phyloP scores from a whole-genome alignment of 192 early-diverging fungal species.

The Dispira simplex region DNA sequence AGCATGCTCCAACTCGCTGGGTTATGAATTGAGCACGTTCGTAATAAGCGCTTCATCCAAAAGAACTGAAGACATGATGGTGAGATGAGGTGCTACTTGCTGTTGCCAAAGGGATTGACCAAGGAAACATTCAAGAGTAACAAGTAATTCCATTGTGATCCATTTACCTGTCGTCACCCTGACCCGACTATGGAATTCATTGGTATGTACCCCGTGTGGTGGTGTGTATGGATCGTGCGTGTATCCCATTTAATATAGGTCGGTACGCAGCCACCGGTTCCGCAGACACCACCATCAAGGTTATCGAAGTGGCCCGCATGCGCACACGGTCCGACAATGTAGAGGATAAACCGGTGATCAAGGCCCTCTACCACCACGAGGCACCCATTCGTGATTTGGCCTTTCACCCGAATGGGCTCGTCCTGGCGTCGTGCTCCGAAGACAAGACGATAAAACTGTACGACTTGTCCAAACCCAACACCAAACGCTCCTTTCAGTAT shows the following conservation, averaged over 20 bases:
- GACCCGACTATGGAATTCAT: slow-evolving; percentile 15
- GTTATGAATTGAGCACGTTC: background rate
- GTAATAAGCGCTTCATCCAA: background rate
- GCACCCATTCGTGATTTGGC: slow-evolving; percentile 66
- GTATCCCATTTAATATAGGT: slow-evolving; percentile 26
- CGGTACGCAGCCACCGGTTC: slow-evolving; percentile 81
- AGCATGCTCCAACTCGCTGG: background rate
- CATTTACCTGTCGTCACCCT: background rate
- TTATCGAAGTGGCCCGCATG: slow-evolving; percentile 77
- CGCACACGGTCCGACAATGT: slow-evolving; percentile 41
- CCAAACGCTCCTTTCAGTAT: slow-evolving; percentile 73
- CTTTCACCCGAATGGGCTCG: slow-evolving; percentile 87
- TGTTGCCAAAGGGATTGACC: background rate
- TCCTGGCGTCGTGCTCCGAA: slow-evolving; percentile 72
- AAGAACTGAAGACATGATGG: background rate
- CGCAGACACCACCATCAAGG: slow-evolving; percentile 74
- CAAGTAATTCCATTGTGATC: slow-evolving; percentile 4
- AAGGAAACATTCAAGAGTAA: slow-evolving; percentile 11
- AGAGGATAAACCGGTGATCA: slow-evolving; percentile 72
- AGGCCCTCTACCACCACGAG: slow-evolving; percentile 78
- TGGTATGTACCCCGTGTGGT: too few species aligned
- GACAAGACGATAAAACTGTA: slow-evolving; percentile 82
- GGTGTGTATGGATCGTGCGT: too few species aligned
- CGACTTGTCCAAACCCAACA: slow-evolving; percentile 66
- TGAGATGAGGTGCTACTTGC: background rate